Evolutionary conservation across 257 asterid species (phyloP).

Genomic region (Solanum dulcamara): DNA sequence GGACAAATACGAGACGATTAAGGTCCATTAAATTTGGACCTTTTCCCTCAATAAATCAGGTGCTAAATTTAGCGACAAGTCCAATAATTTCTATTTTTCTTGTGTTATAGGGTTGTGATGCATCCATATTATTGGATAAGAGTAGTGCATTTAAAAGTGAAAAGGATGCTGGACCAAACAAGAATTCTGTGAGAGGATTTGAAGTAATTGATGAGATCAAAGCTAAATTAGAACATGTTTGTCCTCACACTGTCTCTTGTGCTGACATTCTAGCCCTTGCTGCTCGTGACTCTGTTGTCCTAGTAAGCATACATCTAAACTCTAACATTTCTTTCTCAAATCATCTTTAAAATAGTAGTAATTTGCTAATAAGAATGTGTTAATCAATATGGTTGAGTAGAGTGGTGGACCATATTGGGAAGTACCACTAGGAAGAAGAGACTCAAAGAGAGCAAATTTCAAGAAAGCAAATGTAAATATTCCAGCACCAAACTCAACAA

Average conservation of each 20-base stretch:
- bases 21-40: no score
- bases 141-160: slow-evolving; percentile 36
- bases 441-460: slow-evolving; percentile 52
- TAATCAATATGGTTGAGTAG: slow-evolving; percentile 17
- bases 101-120: slow-evolving; percentile 60
- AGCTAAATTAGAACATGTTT: slow-evolving; percentile 46
- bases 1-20: not conserved
- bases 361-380: not conserved
- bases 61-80: no score
- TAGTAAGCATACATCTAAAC: slow-evolving; percentile 24
- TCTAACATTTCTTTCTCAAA: not conserved
- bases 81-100: not conserved
- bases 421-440: slow-evolving; percentile 73
- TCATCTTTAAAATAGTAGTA: not conserved
- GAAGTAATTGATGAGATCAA: slow-evolving; percentile 73
- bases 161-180: slow-evolving; percentile 64
- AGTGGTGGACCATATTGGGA: slow-evolving; percentile 92
- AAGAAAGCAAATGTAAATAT: slow-evolving; percentile 34
- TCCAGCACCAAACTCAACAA: slow-evolving; percentile 72
- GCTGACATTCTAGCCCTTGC: slow-evolving; percentile 70
- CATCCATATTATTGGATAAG: slow-evolving; percentile 55
- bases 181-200: slow-evolving; percentile 54
- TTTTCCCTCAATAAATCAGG: no score
- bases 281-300: slow-evolving; percentile 52
- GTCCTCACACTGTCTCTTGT: slow-evolving; percentile 80